Percentiles rank a stretch among this genome's conserved stretches.
Evolutionary conservation across 106 monocot genomes (phyloP).

Genomic region (Triglochin maritima): DNA sequence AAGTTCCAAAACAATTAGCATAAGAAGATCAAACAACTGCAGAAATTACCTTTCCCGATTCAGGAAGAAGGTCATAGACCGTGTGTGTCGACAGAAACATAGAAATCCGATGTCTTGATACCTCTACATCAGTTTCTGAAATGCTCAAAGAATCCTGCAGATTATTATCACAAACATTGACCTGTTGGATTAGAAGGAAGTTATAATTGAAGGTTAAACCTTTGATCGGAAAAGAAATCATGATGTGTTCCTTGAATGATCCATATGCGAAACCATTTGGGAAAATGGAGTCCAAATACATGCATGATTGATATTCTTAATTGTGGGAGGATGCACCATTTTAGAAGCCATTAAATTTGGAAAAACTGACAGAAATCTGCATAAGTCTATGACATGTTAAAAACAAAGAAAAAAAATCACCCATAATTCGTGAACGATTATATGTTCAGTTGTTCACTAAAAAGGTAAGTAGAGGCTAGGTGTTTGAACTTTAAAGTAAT

Average conservation of each 20-base stretch:
- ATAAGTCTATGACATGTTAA: too few relatives aligned
- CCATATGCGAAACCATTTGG: too few relatives aligned
- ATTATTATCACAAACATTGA: conserved; percentile 20
- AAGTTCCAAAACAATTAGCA: not conserved
- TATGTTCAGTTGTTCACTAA: too few relatives aligned
- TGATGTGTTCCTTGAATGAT: not conserved
- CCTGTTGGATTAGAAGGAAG: conserved; percentile 14
- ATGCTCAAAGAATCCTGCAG: conserved; percentile 27
- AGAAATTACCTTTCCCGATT: conserved; percentile 65
- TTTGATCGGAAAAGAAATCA: not conserved
- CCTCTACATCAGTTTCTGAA: conserved; percentile 46
- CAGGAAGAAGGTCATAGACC: conserved; percentile 80
- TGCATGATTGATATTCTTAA: too few relatives aligned
- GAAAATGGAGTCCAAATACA: too few relatives aligned
- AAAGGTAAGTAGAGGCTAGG: too few relatives aligned
- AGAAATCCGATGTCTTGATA: conserved; percentile 48
- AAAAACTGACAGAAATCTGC: too few relatives aligned
- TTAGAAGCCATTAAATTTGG: too few relatives aligned
- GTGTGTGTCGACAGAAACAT: conserved; percentile 45
- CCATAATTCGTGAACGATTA: too few relatives aligned
- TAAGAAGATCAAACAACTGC: not conserved
- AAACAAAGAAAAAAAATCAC: too few relatives aligned
- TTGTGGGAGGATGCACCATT: too few relatives aligned
- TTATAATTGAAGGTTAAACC: not conserved
- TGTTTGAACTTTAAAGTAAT: too few relatives aligned